A percentile compares a stretch with the other conserved stretches of the same genome.
These are phyloP conservation scores for Xylaria longipes DNA, from an alignment of 495 filamentous ascomycete species.

Conservation along the genomic window DNA sequence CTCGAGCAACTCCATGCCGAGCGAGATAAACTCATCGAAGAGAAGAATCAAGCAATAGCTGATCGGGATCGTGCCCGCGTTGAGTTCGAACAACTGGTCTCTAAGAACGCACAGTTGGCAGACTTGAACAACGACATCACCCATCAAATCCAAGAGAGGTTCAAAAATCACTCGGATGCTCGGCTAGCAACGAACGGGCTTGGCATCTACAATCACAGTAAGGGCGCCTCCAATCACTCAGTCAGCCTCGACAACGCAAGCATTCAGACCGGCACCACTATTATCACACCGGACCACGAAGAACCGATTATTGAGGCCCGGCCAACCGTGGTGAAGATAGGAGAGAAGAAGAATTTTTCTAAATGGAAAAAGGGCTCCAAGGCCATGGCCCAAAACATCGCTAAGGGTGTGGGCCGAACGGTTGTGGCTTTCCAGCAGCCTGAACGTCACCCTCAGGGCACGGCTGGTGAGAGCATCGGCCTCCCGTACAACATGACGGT, in stretches of 20 bases:
- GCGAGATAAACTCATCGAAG: constrained; percentile 79
- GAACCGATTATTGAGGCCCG: constrained; percentile 72
- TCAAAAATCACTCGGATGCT: constrained; percentile 69
- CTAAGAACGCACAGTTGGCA: constrained; percentile 90
- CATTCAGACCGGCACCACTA: constrained; percentile 60
- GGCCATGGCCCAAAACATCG: constrained; percentile 89
- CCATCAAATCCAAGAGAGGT: constrained; percentile 90
- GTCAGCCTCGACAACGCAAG: constrained; percentile 60
- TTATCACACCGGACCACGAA: constrained; percentile 70
- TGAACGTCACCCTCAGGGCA: constrained; percentile 58
- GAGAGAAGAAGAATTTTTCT: constrained; percentile 89
- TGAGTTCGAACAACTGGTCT: constrained; percentile 92
- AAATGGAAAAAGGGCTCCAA: constrained; percentile 98
- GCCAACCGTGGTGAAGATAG: constrained; percentile 87
- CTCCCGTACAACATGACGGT: constrained; percentile 68
- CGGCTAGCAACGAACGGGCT: constrained; percentile 72
- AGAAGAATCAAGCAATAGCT: constrained; percentile 76
- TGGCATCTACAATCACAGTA: constrained; percentile 80
- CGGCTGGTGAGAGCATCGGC: constrained; percentile 62
- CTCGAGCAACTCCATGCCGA: constrained; percentile 87
- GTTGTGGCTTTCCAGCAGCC: constrained; percentile 61
- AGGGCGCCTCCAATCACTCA: constrained; percentile 74
- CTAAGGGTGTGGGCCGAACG: constrained; percentile 90
- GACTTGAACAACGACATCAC: constrained; percentile 95
- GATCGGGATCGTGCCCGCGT: constrained; percentile 90